Evolutionary conservation across 495 filamentous ascomycete genomes (phyloP).

Genomic region (Aspergillus cristatus): DNA sequence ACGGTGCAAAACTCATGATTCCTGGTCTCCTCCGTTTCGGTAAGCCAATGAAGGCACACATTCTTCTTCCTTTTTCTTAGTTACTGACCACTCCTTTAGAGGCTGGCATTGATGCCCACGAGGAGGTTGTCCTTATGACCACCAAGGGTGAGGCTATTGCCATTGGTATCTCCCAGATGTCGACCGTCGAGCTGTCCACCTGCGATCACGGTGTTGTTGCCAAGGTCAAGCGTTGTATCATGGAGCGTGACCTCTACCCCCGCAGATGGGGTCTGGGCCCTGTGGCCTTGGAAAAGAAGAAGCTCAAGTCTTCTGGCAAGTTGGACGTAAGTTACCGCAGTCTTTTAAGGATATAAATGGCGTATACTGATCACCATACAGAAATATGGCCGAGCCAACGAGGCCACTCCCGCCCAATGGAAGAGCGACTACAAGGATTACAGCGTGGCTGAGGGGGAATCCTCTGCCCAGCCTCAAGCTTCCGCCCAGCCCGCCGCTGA

Average conservation of each 20-base stretch:
- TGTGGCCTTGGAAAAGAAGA: constrained; percentile 90
- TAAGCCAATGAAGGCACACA: constrained; percentile 21
- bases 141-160: constrained; percentile 98
- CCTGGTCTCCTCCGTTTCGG: constrained; percentile 86
- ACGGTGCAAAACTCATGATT: constrained; percentile 97
- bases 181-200: constrained; percentile 78
- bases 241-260: constrained; percentile 97
- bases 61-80: background rate
- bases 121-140: constrained; percentile 94
- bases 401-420: constrained; percentile 87
- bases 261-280: constrained; percentile 91
- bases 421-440: constrained; percentile 83
- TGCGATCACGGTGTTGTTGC: constrained; percentile 96
- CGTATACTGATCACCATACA: constrained; percentile 14
- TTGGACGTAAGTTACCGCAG: constrained; percentile 60
- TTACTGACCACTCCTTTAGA: constrained; percentile 42
- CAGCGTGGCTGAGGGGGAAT: constrained; percentile 43
- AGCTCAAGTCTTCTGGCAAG: constrained; percentile 95
- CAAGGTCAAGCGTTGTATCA: constrained; percentile 96
- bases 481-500: constrained; percentile 33
- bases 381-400: constrained; percentile 90
- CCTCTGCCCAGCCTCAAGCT: constrained; percentile 30
- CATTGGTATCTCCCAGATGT: constrained; percentile 92
- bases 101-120: constrained; percentile 74
- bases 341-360: background rate